A percentile compares a stretch with the other conserved stretches of the same genome.
phyloP scores from a whole-genome alignment of 2,329 filamentous ascomycete genomes.

The Trichoderma arundinaceum region DNA sequence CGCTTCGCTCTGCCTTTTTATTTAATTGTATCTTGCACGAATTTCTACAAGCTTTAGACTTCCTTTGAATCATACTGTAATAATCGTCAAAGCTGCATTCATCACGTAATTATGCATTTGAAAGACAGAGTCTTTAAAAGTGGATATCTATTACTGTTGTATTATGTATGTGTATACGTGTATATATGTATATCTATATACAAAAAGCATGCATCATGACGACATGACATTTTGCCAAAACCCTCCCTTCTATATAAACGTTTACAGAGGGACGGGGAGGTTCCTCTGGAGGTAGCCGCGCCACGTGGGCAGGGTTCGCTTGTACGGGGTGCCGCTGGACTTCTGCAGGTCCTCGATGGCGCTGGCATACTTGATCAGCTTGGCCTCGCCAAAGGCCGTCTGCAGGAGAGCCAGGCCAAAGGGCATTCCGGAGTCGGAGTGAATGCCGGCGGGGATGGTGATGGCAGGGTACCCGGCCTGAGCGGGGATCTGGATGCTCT shows the following conservation, averaged over 20 bases:
- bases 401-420: constrained; percentile 64
- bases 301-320: constrained; percentile 59
- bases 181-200: constrained; percentile 27
- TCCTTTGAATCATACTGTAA: no score
- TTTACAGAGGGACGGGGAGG: constrained; percentile 47
- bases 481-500: constrained; percentile 72
- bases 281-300: constrained; percentile 56
- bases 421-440: constrained; percentile 61
- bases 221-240: not conserved
- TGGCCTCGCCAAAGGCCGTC: constrained; percentile 65
- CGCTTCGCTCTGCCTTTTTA: no score
- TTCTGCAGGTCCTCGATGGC: constrained; percentile 66
- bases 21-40: no score
- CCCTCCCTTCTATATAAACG: not conserved
- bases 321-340: constrained; percentile 49
- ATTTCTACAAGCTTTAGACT: no score
- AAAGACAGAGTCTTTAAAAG: no score
- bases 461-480: constrained; percentile 78
- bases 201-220: constrained; percentile 20
- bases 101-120: no score
- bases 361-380: constrained; percentile 65
- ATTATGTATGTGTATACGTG: constrained; percentile 26
- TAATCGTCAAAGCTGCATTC: no score
- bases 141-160: constrained; percentile 8
- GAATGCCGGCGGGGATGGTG: constrained; percentile 68